Base-by-base conservation (phyloP, 192 early-diverging fungal genomes). In the Rhizophagus clarus region DNA sequence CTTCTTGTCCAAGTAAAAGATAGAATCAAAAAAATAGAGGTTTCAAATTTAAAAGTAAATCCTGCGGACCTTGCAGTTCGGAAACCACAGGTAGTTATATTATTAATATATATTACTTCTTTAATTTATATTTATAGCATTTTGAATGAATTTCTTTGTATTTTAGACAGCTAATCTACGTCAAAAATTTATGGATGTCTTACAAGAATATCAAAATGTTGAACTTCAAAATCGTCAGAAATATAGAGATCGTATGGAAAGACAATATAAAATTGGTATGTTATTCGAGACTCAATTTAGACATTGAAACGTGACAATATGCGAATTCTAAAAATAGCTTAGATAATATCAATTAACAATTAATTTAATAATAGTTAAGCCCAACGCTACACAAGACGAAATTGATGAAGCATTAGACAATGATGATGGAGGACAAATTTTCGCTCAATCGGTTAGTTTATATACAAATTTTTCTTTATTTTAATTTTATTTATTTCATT, bases 261-360 rank as follows among this genome's bases (percentile, higher is more conserved):
- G 94, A 80, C 95, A 97, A 77, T 92, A 91, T 83, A 87, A 91
- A 70, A 94, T 97, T 86, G 95, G 94, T 94, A 82, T 79, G 83
- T 49, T 17, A 42, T 60, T 1, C 22, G 15, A 47, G 15, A 20
- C 8, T 81, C 20, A 1, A 62, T 32, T 62, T 3, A n/a, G 60
- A 10, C 37, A 31, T 85, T 34, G 22, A 49, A 29, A 28, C 40
- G 28, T 26, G 1, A 6, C 56, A 24, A 11, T 40, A 56, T 28
- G 40, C n/a, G 15, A 15, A 40, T 26, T 26, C 20, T 60, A 31
- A 17, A 47, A 31, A 72, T 22, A 74, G 22, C 28, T 42, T 32
- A 31, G 37, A 40, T 0, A 40, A 40, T 40, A 40, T 7, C 37
- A 76, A 73, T 34, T 17, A 61, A 71, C 51, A 20, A 72, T 69